phyloP scores from a whole-genome alignment of 129 eudicot species.

The Arctium lappa region DNA sequence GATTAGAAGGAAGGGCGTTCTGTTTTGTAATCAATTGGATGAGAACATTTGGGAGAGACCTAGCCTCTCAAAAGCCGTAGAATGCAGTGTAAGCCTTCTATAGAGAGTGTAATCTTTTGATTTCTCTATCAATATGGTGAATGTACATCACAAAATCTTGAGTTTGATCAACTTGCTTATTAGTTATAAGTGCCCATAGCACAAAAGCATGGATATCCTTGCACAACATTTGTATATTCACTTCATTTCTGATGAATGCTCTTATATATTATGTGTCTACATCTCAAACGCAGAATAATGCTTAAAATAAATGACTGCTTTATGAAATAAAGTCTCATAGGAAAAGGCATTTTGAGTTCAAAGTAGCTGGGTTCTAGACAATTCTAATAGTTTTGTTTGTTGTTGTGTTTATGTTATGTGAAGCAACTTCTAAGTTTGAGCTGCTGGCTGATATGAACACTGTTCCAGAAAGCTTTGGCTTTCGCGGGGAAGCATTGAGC shows the following conservation, averaged over 20 bases:
- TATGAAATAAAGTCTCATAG: background rate
- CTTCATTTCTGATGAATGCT: background rate
- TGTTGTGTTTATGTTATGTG: constrained; percentile 16
- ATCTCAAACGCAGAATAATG: background rate
- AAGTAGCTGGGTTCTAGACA: background rate
- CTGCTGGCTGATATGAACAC: constrained; percentile 34
- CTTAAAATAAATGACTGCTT: background rate
- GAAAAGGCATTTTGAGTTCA: background rate
- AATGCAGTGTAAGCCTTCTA: too few species aligned
- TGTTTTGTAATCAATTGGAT: too few species aligned
- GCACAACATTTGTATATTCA: background rate
- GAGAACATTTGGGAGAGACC: too few species aligned
- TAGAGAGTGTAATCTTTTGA: too few species aligned
- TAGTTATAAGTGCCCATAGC: background rate
- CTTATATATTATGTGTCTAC: background rate
- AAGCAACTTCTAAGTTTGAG: constrained; percentile 79
- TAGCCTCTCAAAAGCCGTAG: too few species aligned
- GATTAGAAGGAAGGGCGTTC: too few species aligned
- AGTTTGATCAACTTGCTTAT: background rate
- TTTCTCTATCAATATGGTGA: too few species aligned
- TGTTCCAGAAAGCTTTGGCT: constrained; percentile 56
- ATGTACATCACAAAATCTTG: background rate
- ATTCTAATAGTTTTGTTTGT: background rate
- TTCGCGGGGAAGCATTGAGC: constrained; percentile 86
- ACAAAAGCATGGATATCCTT: background rate